Evolutionary conservation across 2,329 filamentous ascomycete species (phyloP).

Genomic region (Phoma sp.): DNA sequence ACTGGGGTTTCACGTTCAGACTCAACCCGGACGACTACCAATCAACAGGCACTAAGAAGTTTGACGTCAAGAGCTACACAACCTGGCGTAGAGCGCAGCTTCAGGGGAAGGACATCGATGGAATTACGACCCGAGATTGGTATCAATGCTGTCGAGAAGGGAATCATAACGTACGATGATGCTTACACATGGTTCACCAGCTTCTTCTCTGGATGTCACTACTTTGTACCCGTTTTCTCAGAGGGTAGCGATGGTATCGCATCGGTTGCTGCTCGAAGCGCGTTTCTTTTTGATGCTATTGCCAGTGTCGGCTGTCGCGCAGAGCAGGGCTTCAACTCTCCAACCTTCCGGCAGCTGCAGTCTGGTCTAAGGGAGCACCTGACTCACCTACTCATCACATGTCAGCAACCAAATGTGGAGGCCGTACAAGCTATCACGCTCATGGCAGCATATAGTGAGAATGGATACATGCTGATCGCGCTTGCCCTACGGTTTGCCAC

Average conservation of each 20-base stretch:
- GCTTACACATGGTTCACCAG: slow-evolving; percentile 27
- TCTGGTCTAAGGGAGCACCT: slow-evolving; percentile 47
- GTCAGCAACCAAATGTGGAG: slow-evolving; percentile 52
- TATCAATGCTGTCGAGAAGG: slow-evolving; percentile 31
- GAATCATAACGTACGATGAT: slow-evolving; percentile 34
- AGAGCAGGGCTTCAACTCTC: slow-evolving; percentile 50
- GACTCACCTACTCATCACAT: slow-evolving; percentile 55
- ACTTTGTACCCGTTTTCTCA: slow-evolving; percentile 58
- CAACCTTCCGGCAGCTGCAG: slow-evolving; percentile 44
- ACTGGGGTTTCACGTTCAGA: background rate
- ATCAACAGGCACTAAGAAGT: background rate
- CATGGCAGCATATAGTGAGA: slow-evolving; percentile 60
- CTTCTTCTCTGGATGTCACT: slow-evolving; percentile 48
- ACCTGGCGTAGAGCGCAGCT: background rate
- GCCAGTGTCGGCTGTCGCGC: slow-evolving; percentile 60
- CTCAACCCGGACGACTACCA: background rate
- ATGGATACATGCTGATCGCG: slow-evolving; percentile 58
- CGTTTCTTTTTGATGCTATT: slow-evolving; percentile 59
- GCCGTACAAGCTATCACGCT: slow-evolving; percentile 60
- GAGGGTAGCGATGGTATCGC: slow-evolving; percentile 53
- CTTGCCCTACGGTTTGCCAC: slow-evolving; percentile 60
- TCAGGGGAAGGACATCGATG: background rate
- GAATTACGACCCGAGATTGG: background rate
- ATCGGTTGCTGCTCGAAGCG: slow-evolving; percentile 55
- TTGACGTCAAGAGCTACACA: background rate